Percentiles rank a stretch among this genome's conserved stretches.
Conservation (phyloP, 2,329 filamentous ascomycete genomes). For the Emergomyces pasteurianus region DNA sequence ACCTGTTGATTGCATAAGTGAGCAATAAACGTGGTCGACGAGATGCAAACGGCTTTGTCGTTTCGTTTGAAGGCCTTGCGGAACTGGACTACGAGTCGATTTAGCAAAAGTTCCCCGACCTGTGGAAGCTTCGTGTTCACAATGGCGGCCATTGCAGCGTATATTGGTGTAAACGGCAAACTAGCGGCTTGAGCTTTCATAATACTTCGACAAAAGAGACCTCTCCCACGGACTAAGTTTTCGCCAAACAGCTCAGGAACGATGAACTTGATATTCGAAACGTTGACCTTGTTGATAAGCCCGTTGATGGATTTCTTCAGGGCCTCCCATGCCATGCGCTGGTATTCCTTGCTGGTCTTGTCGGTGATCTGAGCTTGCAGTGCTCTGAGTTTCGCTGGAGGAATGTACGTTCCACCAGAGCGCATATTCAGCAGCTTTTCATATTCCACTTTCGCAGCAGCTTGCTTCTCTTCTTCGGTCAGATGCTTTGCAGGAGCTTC, state of each 20-base stretch:
- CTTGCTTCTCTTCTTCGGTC: conserved; percentile 73
- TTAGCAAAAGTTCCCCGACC: conserved; percentile 81
- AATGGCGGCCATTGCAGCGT: conserved; percentile 88
- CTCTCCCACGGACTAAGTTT: conserved; percentile 82
- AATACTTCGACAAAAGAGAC: conserved; percentile 87
- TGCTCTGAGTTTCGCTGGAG: conserved; percentile 76
- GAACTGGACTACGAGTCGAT: conserved; percentile 79
- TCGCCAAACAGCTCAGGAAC: conserved; percentile 92
- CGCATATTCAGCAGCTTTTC: conserved; percentile 85
- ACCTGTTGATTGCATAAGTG: conserved; percentile 96
- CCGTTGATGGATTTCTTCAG: conserved; percentile 98
- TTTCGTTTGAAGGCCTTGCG: conserved; percentile 92
- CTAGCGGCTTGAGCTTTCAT: conserved; percentile 98
- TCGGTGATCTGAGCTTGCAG: conserved; percentile 96
- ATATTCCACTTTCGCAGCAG: conserved; percentile 81
- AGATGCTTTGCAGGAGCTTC: conserved; percentile 40
- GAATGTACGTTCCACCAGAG: conserved; percentile 92
- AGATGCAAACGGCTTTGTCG: conserved; percentile 90
- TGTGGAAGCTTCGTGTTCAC: conserved; percentile 96
- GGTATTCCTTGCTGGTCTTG: conserved; percentile 91
- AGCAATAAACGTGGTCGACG: conserved; percentile 86
- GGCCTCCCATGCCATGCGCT: conserved; percentile 98
- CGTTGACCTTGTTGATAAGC: conserved; percentile 98
- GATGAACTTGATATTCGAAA: conserved; percentile 94
- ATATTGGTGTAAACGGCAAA: conserved; percentile 91